Base-by-base conservation (phyloP, 805 yeast genomes). In the Yarrowia osloensis region DNA sequence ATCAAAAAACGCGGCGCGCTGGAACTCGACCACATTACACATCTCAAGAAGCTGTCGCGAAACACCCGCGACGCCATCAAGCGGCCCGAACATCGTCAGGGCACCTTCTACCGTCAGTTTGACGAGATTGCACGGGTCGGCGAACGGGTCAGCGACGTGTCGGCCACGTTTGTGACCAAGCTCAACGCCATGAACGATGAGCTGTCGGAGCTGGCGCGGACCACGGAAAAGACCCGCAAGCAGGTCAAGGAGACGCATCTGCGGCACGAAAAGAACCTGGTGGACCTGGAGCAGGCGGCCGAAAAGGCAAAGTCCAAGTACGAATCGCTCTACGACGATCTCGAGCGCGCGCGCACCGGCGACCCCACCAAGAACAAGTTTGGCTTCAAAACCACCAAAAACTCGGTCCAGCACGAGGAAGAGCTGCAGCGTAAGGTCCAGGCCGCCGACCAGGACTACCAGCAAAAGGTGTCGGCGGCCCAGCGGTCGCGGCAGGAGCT, bases 321-420 rank as follows among this genome's bases (percentile, higher is more conserved):
- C 75, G 85, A 85, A 73, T 86, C 90, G 65, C 78, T 92, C 28
- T 91, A 97, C 73, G 89, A 87, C 66, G 98, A 95, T 72, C 84
- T 91, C 76, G 98, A 94, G 71, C 88, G 89, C 72, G 82, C 92
- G 50, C 86, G 88, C 73, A 82, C 86, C 49, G 84, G 90, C 0
- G 98, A 94, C 74, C 97, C 96, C 22, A 83, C 88, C 67, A 90
- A 89, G 76, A 91, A 91, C 72, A 88, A 89, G 70, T 87, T 93
- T 63, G 78, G 94, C 2, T 82, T 95, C 74, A 90, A 90, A 74
- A 88, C 89, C 68, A 85, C 90, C 46, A 88, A 88, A 71, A 87
- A 92, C 0, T 86, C 89, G 1, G 85, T 83, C 59, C 98, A 94
- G 78, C 90, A 88, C 74, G 98, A 95, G 74, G 98, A 94, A 74